Evolutionary conservation across 768 basidiomycete genomes (phyloP), one percentile per base, ranked within the genome.

Genomic region (Cantharellus cinnabarinus): DNA sequence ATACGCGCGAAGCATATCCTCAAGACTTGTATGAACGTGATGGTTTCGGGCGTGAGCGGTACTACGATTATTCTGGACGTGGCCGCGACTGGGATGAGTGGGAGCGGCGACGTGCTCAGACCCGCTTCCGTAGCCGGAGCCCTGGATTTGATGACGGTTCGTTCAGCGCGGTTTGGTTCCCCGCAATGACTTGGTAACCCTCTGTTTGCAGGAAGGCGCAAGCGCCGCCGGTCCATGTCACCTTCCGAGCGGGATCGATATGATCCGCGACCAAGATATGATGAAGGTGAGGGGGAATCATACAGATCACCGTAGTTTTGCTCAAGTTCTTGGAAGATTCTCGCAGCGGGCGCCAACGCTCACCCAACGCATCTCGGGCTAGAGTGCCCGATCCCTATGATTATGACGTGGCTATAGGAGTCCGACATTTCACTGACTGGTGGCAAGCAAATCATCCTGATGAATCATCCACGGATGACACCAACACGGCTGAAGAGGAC

Each of bases 371-470:
- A 14, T 5, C 5, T 39, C 5, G 41, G 14, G 39, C 56, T 5
- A 50, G 61, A 51, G 60, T 55, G n/a, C 54, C 58, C 2, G 85
- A 89, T 65, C 88, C 88, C 5, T 83, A 85, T 64, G 80, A 80
- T 2, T 80, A 86, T 63, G 87, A 88, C 63, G 87, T 83, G 66
- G 83, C 86, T 41, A 85, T 84, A 3, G 77, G 81, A 0, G 68
- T 89, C 68, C 87, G 88, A 70, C 84, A 88, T 64, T 89, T 81
- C 63, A 85, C 85, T 2, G 87, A 89, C 64, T 89, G 88, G 88
- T 89, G 88, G 69, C 79, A 88, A 41, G 83, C 75, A 66, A 79
- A 71, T 62, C 82, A 78, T 65, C 82, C 86, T 4, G 78, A 82
- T 62, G 79, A 84, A 67, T 87, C 85, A 14, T 74, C 75, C 4